A percentile compares a stretch with the other conserved stretches of the same genome.
phyloP scores from a whole-genome alignment of 768 basidiomycete species.

The Amanita polypyramis region DNA sequence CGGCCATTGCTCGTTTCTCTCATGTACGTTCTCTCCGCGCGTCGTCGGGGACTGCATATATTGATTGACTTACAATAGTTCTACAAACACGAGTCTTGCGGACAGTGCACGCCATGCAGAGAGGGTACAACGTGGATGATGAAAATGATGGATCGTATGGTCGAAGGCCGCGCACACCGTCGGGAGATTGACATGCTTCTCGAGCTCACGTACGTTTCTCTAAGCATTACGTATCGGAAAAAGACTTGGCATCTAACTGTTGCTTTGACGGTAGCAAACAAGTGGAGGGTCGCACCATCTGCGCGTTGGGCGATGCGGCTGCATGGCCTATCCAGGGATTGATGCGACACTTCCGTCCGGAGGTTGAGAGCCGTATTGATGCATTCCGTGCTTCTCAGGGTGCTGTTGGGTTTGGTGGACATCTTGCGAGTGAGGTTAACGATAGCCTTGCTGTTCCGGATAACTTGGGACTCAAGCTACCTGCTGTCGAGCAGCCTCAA shows the following conservation, averaged over 20 bases:
- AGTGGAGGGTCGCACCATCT: constrained; percentile 94
- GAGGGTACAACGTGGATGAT: constrained; percentile 99
- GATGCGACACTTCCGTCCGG: constrained; percentile 95
- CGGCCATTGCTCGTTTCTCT: constrained; percentile 90
- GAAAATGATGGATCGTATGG: constrained; percentile 99
- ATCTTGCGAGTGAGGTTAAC: constrained; percentile 56
- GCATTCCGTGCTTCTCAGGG: constrained; percentile 69
- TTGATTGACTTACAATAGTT: constrained; percentile 30
- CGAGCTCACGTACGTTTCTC: constrained; percentile 67
- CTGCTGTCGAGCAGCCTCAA: constrained; percentile 4
- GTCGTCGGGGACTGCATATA: background rate
- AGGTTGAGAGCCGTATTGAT: constrained; percentile 83
- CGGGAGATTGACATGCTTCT: constrained; percentile 98
- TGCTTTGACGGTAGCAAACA: constrained; percentile 56
- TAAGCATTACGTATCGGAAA: background rate
- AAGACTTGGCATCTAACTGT: background rate
- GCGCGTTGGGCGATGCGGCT: constrained; percentile 93
- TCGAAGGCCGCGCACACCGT: constrained; percentile 79
- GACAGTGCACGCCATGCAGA: constrained; percentile 91
- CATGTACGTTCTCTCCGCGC: constrained; percentile 26
- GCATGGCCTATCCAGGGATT: constrained; percentile 99
- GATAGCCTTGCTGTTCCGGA: constrained; percentile 65
- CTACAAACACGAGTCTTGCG: constrained; percentile 98
- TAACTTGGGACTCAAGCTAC: constrained; percentile 49
- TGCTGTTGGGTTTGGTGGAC: constrained; percentile 82